phyloP scores from a whole-genome alignment of 192 early-diverging fungal genomes.

The Endogone sp. region DNA sequence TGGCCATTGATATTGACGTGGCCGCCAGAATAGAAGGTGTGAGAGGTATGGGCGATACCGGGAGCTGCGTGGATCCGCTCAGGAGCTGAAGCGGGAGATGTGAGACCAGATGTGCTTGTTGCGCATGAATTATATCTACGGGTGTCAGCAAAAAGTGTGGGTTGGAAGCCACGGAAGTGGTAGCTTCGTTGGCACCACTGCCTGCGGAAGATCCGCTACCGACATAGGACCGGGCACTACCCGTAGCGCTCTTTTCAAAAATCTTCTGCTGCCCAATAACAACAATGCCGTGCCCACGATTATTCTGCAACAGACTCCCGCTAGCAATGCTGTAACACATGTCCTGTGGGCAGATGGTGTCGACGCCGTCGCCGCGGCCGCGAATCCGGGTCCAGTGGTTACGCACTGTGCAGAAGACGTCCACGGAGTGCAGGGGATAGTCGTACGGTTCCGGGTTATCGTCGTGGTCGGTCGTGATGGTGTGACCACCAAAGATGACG shows the following conservation, averaged over 20 bases:
- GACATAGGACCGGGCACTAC: background rate
- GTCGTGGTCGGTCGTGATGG: constrained; percentile 19
- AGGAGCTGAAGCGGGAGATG: too few relatives aligned
- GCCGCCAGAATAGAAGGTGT: too few relatives aligned
- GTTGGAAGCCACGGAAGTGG: too few relatives aligned
- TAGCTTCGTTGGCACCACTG: too few relatives aligned
- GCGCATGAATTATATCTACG: too few relatives aligned
- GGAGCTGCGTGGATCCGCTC: too few relatives aligned
- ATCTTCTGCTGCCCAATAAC: constrained; percentile 8
- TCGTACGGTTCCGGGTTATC: constrained; percentile 18
- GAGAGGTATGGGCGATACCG: too few relatives aligned
- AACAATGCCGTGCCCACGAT: background rate
- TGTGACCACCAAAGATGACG: constrained; percentile 27
- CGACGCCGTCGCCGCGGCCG: background rate
- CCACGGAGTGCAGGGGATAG: constrained; percentile 15
- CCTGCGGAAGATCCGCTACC: too few relatives aligned
- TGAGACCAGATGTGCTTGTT: too few relatives aligned
- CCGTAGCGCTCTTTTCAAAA: background rate
- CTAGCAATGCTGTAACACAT: background rate
- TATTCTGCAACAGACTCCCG: background rate
- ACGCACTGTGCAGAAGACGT: constrained; percentile 15
- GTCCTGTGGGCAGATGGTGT: constrained; percentile 17
- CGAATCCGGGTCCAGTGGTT: constrained; percentile 11
- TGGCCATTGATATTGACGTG: too few relatives aligned
- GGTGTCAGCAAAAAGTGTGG: too few relatives aligned